These are phyloP conservation scores for Euphrasia arctica DNA, from an alignment of 305 asterid species.

Conservation along the genomic window DNA sequence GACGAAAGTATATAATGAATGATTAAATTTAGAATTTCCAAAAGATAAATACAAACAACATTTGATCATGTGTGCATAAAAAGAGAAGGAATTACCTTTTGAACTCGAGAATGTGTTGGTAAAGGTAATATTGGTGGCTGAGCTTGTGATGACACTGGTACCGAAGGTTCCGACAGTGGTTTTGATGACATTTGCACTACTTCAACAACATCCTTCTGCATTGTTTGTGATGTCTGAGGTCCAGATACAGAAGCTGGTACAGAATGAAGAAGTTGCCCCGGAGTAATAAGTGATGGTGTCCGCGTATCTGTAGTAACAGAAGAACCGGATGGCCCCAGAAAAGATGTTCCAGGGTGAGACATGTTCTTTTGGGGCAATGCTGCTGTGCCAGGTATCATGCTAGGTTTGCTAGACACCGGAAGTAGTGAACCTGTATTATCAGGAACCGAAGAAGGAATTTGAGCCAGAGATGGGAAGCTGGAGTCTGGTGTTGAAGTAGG, in stretches of 20 bases:
- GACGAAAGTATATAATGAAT: background rate
- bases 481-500: constrained; percentile 36
- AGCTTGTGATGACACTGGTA: constrained; percentile 48
- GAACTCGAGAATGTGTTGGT: constrained; percentile 54
- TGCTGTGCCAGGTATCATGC: constrained; percentile 36
- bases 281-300: constrained; percentile 71
- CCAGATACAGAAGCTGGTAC: constrained; percentile 48
- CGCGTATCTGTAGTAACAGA: constrained; percentile 44
- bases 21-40: background rate
- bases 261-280: constrained; percentile 77
- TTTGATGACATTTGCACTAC: constrained; percentile 63
- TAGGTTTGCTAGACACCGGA: constrained; percentile 40
- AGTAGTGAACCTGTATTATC: constrained; percentile 41
- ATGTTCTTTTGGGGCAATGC: constrained; percentile 40
- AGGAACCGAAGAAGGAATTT: constrained; percentile 34
- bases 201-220: constrained; percentile 85
- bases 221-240: constrained; percentile 48
- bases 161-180: constrained; percentile 41
- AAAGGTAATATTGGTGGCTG: constrained; percentile 85
- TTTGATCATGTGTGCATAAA: background rate
- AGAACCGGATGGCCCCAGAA: constrained; percentile 42
- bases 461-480: constrained; percentile 36
- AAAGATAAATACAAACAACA: background rate
- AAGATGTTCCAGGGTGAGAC: constrained; percentile 42
- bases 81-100: constrained; percentile 40